Percentiles rank a stretch among this genome's conserved stretches.
Conservation (phyloP, 2,329 filamentous ascomycete genomes). For the Paraphaeosphaeria sporulosa region DNA sequence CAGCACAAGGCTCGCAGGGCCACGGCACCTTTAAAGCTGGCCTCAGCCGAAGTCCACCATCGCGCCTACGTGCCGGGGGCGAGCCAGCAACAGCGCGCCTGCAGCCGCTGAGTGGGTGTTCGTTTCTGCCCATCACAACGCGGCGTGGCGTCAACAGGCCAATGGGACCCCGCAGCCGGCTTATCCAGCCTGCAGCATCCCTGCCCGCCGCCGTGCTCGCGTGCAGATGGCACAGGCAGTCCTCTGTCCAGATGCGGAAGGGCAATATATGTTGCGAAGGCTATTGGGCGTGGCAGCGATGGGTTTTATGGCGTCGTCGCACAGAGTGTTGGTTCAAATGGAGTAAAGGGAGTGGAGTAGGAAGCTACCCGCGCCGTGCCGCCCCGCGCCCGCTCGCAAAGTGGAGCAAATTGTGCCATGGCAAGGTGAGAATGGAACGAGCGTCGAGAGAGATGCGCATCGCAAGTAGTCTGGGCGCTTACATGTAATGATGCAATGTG, state of each 20-base stretch:
- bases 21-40: not conserved
- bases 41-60: conserved; percentile 13
- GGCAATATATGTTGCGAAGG: conserved; percentile 16
- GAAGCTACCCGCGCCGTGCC: not conserved
- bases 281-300: not conserved
- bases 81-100: conserved; percentile 21
- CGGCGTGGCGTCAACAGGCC: conserved; percentile 29
- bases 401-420: not conserved
- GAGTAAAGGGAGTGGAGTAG: not conserved
- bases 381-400: conserved; percentile 5
- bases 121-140: conserved; percentile 40
- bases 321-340: not conserved
- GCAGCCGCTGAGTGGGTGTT: conserved; percentile 44
- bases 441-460: conserved; percentile 3
- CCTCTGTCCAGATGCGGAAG: not conserved
- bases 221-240: not conserved
- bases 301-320: not conserved
- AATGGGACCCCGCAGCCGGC: conserved; percentile 24
- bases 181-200: conserved; percentile 11
- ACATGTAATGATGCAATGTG: not conserved
- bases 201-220: conserved; percentile 6
- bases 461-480: conserved; percentile 4
- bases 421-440: conserved; percentile 10
- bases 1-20: not conserved
- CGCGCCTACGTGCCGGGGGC: conserved; percentile 26